These are phyloP conservation scores for Penicillium sumatraense DNA, from an alignment of 2,329 filamentous ascomycete species.

Conservation along the genomic window DNA sequence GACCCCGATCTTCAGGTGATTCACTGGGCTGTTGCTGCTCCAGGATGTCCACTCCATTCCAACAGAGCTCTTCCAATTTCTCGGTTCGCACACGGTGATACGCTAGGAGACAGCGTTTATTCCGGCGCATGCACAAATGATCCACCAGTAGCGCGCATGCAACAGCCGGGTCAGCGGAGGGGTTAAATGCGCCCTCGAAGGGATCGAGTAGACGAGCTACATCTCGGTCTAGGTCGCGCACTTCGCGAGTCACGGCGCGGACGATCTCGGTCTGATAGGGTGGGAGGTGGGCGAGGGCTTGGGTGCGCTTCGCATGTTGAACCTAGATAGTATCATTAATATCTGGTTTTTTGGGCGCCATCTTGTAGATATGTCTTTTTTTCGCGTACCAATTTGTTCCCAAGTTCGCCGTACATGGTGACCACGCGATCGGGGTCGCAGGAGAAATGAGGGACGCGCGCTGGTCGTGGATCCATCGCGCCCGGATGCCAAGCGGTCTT, in stretches of 20 bases:
- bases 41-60: slow-evolving; percentile 83
- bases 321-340: slow-evolving; percentile 60
- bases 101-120: slow-evolving; percentile 92
- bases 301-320: slow-evolving; percentile 93
- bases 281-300: slow-evolving; percentile 82
- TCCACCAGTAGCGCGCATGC: slow-evolving; percentile 90
- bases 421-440: slow-evolving; percentile 25
- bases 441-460: slow-evolving; percentile 20
- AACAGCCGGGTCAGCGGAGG: slow-evolving; percentile 77
- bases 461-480: slow-evolving; percentile 22
- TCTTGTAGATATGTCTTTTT: neutral
- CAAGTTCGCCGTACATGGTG: slow-evolving; percentile 83
- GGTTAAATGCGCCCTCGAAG: slow-evolving; percentile 84
- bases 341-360: neutral
- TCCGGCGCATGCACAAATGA: slow-evolving; percentile 91
- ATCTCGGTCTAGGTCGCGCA: slow-evolving; percentile 89
- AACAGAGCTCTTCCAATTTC: slow-evolving; percentile 91
- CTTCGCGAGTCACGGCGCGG: slow-evolving; percentile 84
- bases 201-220: slow-evolving; percentile 77
- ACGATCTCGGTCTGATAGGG: slow-evolving; percentile 93
- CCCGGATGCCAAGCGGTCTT: slow-evolving; percentile 26
- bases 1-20: slow-evolving; percentile 38
- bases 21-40: slow-evolving; percentile 66
- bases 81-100: slow-evolving; percentile 91
- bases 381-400: slow-evolving; percentile 74